Evolutionary conservation across 768 basidiomycete species (phyloP).

Genomic region (Boletus vermiculosoides): DNA sequence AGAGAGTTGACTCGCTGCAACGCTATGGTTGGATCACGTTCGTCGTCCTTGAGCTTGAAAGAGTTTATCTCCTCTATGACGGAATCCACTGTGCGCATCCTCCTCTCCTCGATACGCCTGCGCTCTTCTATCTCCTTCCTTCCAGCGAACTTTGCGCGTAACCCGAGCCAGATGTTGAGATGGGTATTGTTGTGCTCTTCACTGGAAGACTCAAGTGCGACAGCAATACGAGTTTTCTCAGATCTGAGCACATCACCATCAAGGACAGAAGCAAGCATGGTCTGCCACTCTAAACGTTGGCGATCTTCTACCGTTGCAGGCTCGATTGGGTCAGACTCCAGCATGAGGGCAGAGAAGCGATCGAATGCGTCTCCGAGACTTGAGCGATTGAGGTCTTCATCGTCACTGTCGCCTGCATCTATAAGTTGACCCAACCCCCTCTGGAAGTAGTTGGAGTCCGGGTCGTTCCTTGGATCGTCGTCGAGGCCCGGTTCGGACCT

Average conservation of each 20-base stretch:
- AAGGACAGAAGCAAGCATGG: constrained; percentile 90
- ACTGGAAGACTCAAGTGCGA: constrained; percentile 64
- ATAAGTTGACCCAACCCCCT: constrained; percentile 65
- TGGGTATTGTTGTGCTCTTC: constrained; percentile 69
- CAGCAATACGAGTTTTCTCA: constrained; percentile 90
- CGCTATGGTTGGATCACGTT: constrained; percentile 40
- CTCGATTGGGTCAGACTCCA: constrained; percentile 63
- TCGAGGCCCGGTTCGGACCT: constrained; percentile 59
- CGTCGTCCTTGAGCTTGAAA: constrained; percentile 59
- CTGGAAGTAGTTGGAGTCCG: constrained; percentile 82
- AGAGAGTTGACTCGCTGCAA: constrained; percentile 62
- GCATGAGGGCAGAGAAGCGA: constrained; percentile 48
- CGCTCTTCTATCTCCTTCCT: constrained; percentile 81
- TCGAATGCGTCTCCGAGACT: constrained; percentile 49
- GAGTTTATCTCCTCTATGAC: constrained; percentile 80
- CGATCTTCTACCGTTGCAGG: constrained; percentile 72
- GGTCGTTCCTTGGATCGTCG: constrained; percentile 73
- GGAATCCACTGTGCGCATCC: constrained; percentile 75
- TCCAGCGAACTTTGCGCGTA: constrained; percentile 83
- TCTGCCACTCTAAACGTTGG: constrained; percentile 93
- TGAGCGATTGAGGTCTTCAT: constrained; percentile 57
- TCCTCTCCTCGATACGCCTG: constrained; percentile 76
- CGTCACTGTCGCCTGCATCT: constrained; percentile 72
- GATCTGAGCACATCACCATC: constrained; percentile 92
- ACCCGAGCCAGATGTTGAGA: constrained; percentile 82